Evolutionary conservation across 2,329 filamentous ascomycete species (phyloP).

Genomic region (Alternaria infectoria): DNA sequence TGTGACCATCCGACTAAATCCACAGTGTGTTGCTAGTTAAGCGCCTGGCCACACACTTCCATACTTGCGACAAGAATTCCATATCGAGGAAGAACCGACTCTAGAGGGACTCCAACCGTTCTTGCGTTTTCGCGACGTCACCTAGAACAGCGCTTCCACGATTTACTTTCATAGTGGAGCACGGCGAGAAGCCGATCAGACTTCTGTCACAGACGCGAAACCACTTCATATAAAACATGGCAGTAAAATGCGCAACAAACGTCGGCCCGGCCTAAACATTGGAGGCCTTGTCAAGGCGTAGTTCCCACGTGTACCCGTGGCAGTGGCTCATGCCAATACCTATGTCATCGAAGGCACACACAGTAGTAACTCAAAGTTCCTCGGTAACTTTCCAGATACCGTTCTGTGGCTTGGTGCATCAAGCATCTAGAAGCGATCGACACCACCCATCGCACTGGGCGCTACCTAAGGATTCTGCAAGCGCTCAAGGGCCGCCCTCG

Average conservation of each 20-base stretch:
- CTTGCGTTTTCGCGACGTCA: background rate
- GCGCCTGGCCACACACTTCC: no score
- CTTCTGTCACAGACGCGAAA: background rate
- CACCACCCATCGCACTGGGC: background rate
- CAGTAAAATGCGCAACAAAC: background rate
- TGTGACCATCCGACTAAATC: background rate
- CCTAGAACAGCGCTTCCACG: background rate
- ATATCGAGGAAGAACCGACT: background rate
- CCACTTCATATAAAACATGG: background rate
- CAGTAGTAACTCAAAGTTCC: background rate
- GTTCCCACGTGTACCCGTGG: background rate
- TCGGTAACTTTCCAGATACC: constrained; percentile 7
- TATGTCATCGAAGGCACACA: background rate
- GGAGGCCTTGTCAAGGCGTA: background rate
- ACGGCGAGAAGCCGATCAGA: background rate
- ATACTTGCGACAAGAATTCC: background rate
- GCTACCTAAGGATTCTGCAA: background rate
- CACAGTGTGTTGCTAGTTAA: background rate
- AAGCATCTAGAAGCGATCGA: background rate
- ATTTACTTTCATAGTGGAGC: background rate
- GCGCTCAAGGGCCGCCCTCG: background rate
- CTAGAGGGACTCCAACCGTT: background rate
- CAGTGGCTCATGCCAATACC: background rate
- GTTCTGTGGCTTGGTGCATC: background rate
- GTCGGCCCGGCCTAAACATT: background rate